Evolutionary conservation across 441 rosid genomes (phyloP).

Genomic region (Sinapis alba): DNA sequence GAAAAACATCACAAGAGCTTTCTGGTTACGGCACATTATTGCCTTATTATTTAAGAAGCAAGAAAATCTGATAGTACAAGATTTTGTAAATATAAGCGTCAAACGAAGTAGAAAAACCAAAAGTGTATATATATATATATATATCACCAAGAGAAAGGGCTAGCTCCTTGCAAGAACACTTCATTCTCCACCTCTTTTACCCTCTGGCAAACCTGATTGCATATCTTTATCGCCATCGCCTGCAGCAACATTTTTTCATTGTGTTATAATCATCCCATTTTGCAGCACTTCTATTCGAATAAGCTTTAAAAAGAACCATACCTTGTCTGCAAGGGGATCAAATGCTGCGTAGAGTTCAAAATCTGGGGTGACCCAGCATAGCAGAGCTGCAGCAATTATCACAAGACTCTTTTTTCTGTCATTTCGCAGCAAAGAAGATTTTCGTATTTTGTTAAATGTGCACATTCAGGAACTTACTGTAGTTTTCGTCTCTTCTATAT

Average conservation of each 20-base stretch:
- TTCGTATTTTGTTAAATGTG: not conserved
- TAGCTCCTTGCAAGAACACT: constrained; percentile 93
- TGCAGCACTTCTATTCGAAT: not conserved
- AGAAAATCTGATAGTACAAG: not conserved
- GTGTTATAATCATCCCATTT: not conserved
- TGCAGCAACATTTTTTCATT: constrained; percentile 34
- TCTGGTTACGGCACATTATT: constrained; percentile 1
- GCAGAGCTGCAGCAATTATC: constrained; percentile 58
- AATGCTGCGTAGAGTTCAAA: constrained; percentile 97
- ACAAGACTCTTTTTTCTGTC: not conserved
- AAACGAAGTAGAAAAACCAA: constrained; percentile 4
- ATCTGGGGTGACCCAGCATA: constrained; percentile 98
- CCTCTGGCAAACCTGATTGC: constrained; percentile 92
- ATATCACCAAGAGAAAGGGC: constrained; percentile 96
- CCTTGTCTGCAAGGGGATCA: constrained; percentile 99
- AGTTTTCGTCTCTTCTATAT: constrained; percentile 90
- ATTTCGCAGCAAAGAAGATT: not conserved
- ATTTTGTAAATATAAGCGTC: not conserved
- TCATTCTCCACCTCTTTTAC: constrained; percentile 97
- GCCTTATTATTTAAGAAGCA: constrained; percentile 1
- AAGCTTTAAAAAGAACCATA: constrained; percentile 16
- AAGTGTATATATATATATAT: not conserved
- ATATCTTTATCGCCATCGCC: constrained; percentile 93
- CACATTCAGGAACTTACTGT: constrained; percentile 50
- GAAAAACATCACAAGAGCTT: constrained; percentile 10